A percentile compares a stretch with the other conserved stretches of the same genome.
These are phyloP conservation scores for Hawksworthiomyces lignivorus DNA, from an alignment of 2,329 filamentous ascomycete species.

Conservation along the genomic window DNA sequence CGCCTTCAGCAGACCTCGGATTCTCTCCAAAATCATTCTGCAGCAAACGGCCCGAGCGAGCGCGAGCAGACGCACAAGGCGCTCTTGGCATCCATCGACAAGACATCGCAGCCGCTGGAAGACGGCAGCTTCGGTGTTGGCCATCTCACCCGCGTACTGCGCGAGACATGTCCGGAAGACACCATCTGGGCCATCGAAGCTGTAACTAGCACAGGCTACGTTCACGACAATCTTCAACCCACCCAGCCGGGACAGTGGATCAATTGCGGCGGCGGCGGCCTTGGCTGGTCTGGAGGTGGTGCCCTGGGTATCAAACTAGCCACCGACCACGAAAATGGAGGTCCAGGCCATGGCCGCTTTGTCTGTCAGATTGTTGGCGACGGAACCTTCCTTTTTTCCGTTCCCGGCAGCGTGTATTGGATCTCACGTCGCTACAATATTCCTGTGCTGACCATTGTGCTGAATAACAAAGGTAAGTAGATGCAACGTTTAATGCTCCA, in stretches of 20 bases:
- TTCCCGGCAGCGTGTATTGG: slow-evolving; percentile 42
- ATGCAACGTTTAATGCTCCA: no score
- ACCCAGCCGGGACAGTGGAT: slow-evolving; percentile 45
- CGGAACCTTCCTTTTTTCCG: slow-evolving; percentile 40
- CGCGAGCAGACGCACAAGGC: slow-evolving; percentile 52
- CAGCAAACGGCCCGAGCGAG: slow-evolving; percentile 39
- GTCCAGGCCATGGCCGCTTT: slow-evolving; percentile 32
- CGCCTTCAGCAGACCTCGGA: slow-evolving; percentile 45
- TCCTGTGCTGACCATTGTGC: slow-evolving; percentile 39
- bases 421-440: slow-evolving; percentile 39
- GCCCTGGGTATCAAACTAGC: slow-evolving; percentile 43
- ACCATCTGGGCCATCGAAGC: slow-evolving; percentile 70
- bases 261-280: slow-evolving; percentile 45
- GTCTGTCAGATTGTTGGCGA: slow-evolving; percentile 44
- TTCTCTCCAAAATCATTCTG: slow-evolving; percentile 24
- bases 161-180: slow-evolving; percentile 31
- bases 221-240: slow-evolving; percentile 60
- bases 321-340: slow-evolving; percentile 31
- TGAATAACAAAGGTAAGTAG: slow-evolving; percentile 43
- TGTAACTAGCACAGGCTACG: slow-evolving; percentile 59
- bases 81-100: slow-evolving; percentile 51
- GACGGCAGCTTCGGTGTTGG: slow-evolving; percentile 55
- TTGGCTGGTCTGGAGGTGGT: slow-evolving; percentile 47
- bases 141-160: slow-evolving; percentile 30
- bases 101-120: slow-evolving; percentile 47